Evolutionary conservation across 148 eudicot genomes (phyloP).

Genomic region (Vaccinium macrocarpon): DNA sequence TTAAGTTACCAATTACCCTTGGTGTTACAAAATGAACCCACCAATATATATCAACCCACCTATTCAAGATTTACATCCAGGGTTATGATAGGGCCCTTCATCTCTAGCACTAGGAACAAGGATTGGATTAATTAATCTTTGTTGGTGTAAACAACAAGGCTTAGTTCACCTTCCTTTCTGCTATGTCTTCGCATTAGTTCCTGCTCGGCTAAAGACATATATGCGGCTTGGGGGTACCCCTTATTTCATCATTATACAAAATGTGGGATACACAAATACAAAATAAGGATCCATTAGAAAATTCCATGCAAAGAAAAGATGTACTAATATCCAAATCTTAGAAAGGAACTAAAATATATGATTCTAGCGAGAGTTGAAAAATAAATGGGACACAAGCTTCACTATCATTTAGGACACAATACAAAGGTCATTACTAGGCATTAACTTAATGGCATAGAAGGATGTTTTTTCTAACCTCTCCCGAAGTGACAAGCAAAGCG

Average conservation of each 20-base stretch:
- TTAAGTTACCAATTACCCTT: neutral
- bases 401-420: neutral
- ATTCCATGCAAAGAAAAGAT: neutral
- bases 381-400: conserved; percentile 1
- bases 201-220: neutral
- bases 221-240: neutral
- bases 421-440: neutral
- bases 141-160: neutral
- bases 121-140: neutral
- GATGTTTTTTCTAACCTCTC: conserved; percentile 48
- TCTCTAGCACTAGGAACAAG: neutral
- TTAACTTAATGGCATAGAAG: neutral
- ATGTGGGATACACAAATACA: neutral
- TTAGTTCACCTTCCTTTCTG: neutral
- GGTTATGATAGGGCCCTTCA: conserved; percentile 4
- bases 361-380: neutral
- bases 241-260: neutral
- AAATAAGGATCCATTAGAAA: neutral
- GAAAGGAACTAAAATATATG: neutral
- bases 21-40: neutral
- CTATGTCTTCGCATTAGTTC: conserved; percentile 2
- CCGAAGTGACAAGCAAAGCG: conserved; percentile 67
- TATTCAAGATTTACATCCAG: neutral
- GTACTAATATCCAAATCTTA: neutral
- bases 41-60: neutral